A percentile compares a stretch with the other conserved stretches of the same genome.
Evolutionary conservation across 2,329 filamentous ascomycete genomes (phyloP).

Genomic region (Chaetomium sp.): DNA sequence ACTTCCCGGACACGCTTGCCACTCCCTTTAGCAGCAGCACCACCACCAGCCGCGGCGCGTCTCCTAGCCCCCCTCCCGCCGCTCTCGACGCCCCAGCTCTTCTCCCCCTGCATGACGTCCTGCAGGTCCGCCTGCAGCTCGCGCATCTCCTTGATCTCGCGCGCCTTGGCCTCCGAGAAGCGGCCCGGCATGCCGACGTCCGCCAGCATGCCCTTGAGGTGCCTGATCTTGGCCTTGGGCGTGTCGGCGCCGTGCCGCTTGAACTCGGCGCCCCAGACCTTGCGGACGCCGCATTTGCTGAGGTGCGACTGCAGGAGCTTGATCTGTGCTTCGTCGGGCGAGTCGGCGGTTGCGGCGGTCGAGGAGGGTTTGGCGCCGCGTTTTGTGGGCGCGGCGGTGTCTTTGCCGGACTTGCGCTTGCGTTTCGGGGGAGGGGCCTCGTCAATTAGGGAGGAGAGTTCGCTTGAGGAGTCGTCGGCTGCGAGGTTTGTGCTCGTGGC

Average conservation of each 20-base stretch:
- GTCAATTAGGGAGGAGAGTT: slow-evolving; percentile 33
- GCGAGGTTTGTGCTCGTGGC: background rate
- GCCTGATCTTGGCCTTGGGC: slow-evolving; percentile 74
- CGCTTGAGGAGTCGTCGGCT: slow-evolving; percentile 29
- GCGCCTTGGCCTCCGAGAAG: slow-evolving; percentile 81
- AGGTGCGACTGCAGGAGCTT: slow-evolving; percentile 87
- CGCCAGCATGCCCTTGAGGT: slow-evolving; percentile 75
- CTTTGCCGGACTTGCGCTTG: slow-evolving; percentile 55
- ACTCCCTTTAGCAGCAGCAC: slow-evolving; percentile 34
- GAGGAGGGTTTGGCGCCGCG: slow-evolving; percentile 25
- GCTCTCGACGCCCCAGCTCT: slow-evolving; percentile 67
- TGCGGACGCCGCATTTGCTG: slow-evolving; percentile 86
- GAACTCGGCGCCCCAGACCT: slow-evolving; percentile 86
- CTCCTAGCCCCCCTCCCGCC: slow-evolving; percentile 47
- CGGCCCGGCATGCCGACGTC: slow-evolving; percentile 87
- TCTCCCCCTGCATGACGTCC: slow-evolving; percentile 78
- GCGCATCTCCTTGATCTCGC: slow-evolving; percentile 81
- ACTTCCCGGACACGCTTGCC: slow-evolving; percentile 37
- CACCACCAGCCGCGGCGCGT: slow-evolving; percentile 43
- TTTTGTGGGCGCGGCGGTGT: slow-evolving; percentile 37
- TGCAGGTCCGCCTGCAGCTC: slow-evolving; percentile 85
- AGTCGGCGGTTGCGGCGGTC: slow-evolving; percentile 35
- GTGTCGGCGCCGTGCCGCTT: slow-evolving; percentile 69
- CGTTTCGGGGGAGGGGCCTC: slow-evolving; percentile 40
- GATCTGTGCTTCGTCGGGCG: slow-evolving; percentile 75